These are phyloP conservation scores for Allantophomopsis lycopodina DNA, from an alignment of 2,329 filamentous ascomycete genomes.

Conservation along the genomic window DNA sequence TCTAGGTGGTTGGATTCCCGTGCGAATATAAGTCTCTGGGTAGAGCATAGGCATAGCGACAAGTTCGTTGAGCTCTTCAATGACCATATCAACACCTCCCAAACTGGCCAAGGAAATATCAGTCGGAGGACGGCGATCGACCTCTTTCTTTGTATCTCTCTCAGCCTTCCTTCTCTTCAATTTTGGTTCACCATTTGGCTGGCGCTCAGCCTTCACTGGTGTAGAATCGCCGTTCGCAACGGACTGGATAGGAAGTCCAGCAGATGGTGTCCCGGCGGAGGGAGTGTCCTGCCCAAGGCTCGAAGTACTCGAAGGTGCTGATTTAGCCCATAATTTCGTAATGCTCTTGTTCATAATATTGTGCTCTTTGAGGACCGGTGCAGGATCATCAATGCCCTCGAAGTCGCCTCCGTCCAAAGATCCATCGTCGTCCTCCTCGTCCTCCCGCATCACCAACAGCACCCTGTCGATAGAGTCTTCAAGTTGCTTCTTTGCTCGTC, in stretches of 20 bases:
- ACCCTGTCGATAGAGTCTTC: conserved; percentile 81
- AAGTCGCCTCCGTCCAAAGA: conserved; percentile 34
- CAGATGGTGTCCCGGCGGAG: conserved; percentile 4
- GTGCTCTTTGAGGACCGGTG: conserved; percentile 22
- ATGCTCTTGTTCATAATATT: conserved; percentile 56
- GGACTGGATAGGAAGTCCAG: conserved; percentile 10
- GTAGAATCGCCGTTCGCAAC: conserved; percentile 12
- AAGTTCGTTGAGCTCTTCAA: conserved; percentile 54
- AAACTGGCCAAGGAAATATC: conserved; percentile 58
- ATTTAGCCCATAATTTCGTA: conserved; percentile 39
- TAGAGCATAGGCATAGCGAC: conserved; percentile 60
- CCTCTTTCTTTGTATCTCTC: conserved; percentile 29
- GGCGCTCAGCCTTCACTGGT: conserved; percentile 29
- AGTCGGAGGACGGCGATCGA: conserved; percentile 50
- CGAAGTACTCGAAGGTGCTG: conserved; percentile 11
- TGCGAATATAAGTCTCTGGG: conserved; percentile 49
- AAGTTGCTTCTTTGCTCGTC: conserved; percentile 67
- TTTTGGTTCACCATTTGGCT: conserved; percentile 50
- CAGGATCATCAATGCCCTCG: conserved; percentile 26
- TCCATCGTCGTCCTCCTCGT: conserved; percentile 31
- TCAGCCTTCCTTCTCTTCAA: conserved; percentile 49
- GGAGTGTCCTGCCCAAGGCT: conserved; percentile 5
- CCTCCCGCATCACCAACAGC: conserved; percentile 54
- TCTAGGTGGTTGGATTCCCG: conserved; percentile 55
- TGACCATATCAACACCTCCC: conserved; percentile 62